Percentiles rank a stretch among this genome's conserved stretches.
Conservation (phyloP, 108 stramenopile genomes). For the Conticribra guillardii region DNA sequence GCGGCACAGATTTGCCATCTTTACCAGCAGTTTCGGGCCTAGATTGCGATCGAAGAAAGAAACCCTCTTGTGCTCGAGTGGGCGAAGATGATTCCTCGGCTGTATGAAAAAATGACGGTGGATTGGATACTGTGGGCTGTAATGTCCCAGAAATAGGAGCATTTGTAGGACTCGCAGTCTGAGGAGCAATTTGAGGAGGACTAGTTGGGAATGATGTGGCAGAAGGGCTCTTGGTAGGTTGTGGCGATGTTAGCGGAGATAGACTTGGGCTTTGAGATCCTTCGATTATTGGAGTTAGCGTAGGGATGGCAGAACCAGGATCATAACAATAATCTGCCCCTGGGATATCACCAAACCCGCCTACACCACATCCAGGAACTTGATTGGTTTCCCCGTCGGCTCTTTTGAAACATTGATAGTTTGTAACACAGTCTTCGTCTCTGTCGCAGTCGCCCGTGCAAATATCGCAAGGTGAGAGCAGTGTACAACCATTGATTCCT, state of each 20-base stretch:
- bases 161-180: too few relatives aligned
- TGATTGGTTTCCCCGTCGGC: constrained; percentile 30
- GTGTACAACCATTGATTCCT: constrained; percentile 38
- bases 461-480: constrained; percentile 40
- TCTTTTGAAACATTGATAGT: constrained; percentile 31
- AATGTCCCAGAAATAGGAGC: neutral
- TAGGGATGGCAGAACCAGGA: neutral
- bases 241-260: constrained; percentile 1
- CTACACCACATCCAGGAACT: constrained; percentile 39
- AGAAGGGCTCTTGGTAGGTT: too few relatives aligned
- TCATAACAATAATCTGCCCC: constrained; percentile 50
- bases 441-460: constrained; percentile 76
- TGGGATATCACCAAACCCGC: constrained; percentile 38
- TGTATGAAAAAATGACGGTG: neutral
- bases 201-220: neutral
- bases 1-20: neutral
- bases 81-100: neutral
- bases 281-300: too few relatives aligned
- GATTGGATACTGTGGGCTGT: neutral
- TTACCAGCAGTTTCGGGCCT: neutral
- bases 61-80: neutral
- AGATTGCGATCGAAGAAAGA: constrained; percentile 7
- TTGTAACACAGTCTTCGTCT: constrained; percentile 37
- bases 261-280: too few relatives aligned
- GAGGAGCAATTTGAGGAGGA: neutral